Base-by-base conservation (phyloP, 1,284 basidiomycete species). In the Tremellales sp. region DNA sequence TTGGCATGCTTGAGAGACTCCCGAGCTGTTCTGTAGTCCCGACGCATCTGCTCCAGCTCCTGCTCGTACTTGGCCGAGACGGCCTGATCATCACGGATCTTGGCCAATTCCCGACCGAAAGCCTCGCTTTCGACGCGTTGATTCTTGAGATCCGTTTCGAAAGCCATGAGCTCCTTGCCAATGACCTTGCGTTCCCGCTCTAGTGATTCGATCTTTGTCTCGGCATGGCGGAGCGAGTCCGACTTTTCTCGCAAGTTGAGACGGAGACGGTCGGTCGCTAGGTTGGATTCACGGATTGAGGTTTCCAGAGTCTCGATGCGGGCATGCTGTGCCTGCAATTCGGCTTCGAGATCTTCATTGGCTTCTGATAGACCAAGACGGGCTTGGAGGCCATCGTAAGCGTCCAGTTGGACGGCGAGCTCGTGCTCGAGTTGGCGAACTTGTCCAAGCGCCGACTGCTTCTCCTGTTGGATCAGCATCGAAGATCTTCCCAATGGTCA, bases 41-140 rank as follows among this genome's bases (percentile, higher is more conserved):
- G 39, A 49, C 53, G 51, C 15, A 51, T 43, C 3, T 17, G 37
- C 23, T 23, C 19, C 6, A 55, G 40, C 37, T 51, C 45, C 40
- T 33, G 23, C 35, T 26, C 43, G 39, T 48, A 45, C 24, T 40
- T 45, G 27, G 17, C 49, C 2, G 27, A 6, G 10, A 39, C 43
- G 21, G 36, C 37, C 33, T 62, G 60, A 15, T 61, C 59, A 12
- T 33, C 55, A 59, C 81, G 84, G 55, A 91, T 62, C 3, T 73
- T 73, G 3, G 78, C 76, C 27, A 90, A 77, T 54, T 84, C 83
- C n/a, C 75, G n/a, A 2, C 64, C 65, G 36, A 75, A 73, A 5
- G 52, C 49, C 33, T 52, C 75, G 8, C 80, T 81, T 51, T 85
- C 83, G 29, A 77, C 74, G 12, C 82, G 78, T 21, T 73, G 68